Percentiles rank a stretch among this genome's conserved stretches.
These are phyloP conservation scores for Aspergillus funiculosus DNA, from an alignment of 495 filamentous ascomycete genomes.

Conservation along the genomic window DNA sequence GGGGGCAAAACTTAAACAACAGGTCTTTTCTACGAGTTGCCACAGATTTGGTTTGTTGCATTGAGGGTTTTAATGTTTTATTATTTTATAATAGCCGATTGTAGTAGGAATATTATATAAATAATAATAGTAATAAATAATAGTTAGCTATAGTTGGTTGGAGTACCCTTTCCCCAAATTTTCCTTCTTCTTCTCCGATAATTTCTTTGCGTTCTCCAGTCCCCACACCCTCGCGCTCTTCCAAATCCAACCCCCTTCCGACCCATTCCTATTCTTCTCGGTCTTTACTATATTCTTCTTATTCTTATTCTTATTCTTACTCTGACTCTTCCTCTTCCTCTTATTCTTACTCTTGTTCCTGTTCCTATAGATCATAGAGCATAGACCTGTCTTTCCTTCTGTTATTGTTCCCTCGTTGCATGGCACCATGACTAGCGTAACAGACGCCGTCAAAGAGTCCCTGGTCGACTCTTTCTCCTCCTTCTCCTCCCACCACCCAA, in stretches of 20 bases:
- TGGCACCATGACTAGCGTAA: slow-evolving; percentile 50
- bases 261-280: slow-evolving; percentile 17
- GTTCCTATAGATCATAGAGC: slow-evolving; percentile 10
- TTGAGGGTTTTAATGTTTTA: too few relatives aligned
- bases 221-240: slow-evolving; percentile 20
- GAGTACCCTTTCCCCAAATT: slow-evolving; percentile 17
- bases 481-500: slow-evolving; percentile 47
- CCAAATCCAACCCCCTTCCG: slow-evolving; percentile 10
- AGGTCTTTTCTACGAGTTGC: too few relatives aligned
- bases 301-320: slow-evolving; percentile 4
- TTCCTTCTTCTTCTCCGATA: slow-evolving; percentile 8
- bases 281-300: slow-evolving; percentile 3
- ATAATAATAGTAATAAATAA: too few relatives aligned
- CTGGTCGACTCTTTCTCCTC: slow-evolving; percentile 60
- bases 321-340: slow-evolving; percentile 9
- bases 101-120: too few relatives aligned
- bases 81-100: too few relatives aligned
- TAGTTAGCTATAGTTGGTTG: too few relatives aligned
- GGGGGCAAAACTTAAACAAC: too few relatives aligned
- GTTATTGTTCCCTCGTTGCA: slow-evolving; percentile 13
- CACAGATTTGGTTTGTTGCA: too few relatives aligned
- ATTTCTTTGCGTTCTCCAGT: slow-evolving; percentile 14
- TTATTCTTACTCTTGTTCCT: slow-evolving; percentile 8
- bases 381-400: slow-evolving; percentile 4
- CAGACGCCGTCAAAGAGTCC: slow-evolving; percentile 69